phyloP scores from a whole-genome alignment of 805 yeast species.

The Hanseniaspora vineae region DNA sequence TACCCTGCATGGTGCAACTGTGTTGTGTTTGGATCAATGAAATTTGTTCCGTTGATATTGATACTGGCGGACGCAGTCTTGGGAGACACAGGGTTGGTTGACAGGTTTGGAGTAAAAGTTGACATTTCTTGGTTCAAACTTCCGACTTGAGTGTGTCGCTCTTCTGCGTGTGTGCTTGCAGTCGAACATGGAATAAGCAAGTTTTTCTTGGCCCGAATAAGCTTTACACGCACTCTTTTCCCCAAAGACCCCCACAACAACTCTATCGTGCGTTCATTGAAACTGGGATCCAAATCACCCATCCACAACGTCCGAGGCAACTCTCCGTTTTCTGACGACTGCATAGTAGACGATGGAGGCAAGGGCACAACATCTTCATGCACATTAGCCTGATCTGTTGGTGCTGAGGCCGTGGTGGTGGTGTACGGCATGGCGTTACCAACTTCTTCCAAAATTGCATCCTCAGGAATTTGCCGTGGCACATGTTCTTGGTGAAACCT shows the following conservation, averaged over 20 bases:
- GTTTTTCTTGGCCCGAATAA: conserved; percentile 40
- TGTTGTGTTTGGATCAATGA: conserved; percentile 21
- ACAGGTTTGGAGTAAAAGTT: no score
- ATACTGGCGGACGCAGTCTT: conserved; percentile 5
- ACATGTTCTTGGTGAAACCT: neutral
- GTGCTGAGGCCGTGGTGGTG: no score
- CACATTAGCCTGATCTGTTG: neutral
- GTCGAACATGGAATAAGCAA: conserved; percentile 22
- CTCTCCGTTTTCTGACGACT: conserved; percentile 26
- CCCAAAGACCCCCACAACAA: conserved; percentile 48
- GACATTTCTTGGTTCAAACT: no score
- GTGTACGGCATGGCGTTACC: neutral
- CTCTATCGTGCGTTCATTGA: conserved; percentile 49
- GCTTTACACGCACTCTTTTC: conserved; percentile 49
- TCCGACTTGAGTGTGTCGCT: no score
- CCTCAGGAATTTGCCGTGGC: no score
- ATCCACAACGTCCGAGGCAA: conserved; percentile 72
- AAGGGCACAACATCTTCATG: conserved; percentile 26
- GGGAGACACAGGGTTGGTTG: no score
- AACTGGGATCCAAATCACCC: conserved; percentile 78
- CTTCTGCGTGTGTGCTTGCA: conserved; percentile 11
- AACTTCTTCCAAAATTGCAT: neutral
- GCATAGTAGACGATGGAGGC: conserved; percentile 41
- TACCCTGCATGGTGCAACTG: conserved; percentile 44
- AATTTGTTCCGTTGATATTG: conserved; percentile 20